Evolutionary conservation across 2,329 filamentous ascomycete genomes (phyloP), one percentile per base, ranked within the genome.

Genomic region (Grosmannia clavigera): DNA sequence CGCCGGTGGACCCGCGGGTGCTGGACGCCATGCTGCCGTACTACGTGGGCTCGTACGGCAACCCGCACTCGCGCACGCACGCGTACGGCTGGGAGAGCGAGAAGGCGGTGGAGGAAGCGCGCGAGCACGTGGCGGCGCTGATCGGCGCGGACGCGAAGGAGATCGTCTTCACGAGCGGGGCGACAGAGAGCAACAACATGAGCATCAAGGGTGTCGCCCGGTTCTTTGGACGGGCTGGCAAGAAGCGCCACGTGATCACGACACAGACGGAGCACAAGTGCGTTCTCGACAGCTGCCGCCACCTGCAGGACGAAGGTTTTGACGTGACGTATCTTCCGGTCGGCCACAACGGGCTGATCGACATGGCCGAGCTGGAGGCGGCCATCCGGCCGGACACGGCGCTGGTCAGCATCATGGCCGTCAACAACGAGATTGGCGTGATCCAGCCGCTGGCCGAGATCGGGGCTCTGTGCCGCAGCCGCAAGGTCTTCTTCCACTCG

Each of bases 381-480:
- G 90, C 92, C 29, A 95, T 99, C 64, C 84, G 88, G 62, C 92
- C 92, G 0, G 92, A 97, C 62, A 99, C 94, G 16, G 86, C 84
- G 52, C 77, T 99, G 35, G 92, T 97, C 73, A 96, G 92, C 70
- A 89, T 99, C 73, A 99, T 99, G 94, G 86, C 94, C 0, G 94
- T 99, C 69, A 99, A 99, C 79, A 99, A 99, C 73, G 94, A 99
- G 75, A 97, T 99, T 68, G 94, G 94, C 69, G 94, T 99, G n/a
- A 95, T 99, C 61, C 94, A 99, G 74, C 94, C 94, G 0, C 76
- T 99, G 61, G 88, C 90, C 67, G 84, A 96, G 75, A 99, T 99
- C 70, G 94, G 94, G 69, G 88, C 87, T 74, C 78, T 99, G 16
- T 99, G 94, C 74, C 85, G 94, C 57, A 81, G 84, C 59, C 94